Percentiles rank a stretch among this genome's conserved stretches.
Conservation (phyloP, 306 rosid species). For the Quercus glauca region DNA sequence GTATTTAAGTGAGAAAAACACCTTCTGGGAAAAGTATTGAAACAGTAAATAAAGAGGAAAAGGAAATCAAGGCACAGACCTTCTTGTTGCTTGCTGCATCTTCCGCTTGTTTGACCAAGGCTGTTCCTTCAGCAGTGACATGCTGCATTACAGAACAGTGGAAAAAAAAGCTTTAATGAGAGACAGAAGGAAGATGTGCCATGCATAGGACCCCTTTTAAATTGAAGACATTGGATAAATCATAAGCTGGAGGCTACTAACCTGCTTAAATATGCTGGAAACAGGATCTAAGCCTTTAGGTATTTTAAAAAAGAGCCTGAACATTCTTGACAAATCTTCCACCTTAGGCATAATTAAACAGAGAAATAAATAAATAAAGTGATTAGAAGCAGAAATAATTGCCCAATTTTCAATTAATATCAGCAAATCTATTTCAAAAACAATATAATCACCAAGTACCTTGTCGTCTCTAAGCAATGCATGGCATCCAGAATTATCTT, state of each 20-base stretch:
- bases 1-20: neutral
- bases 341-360: conserved; percentile 40
- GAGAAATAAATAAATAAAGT: neutral
- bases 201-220: neutral
- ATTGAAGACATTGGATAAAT: neutral
- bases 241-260: conserved; percentile 29
- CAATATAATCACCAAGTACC: conserved; percentile 37
- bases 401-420: neutral
- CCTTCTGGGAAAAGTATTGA: conserved; percentile 5
- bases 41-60: conserved; percentile 10
- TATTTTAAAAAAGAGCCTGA: conserved; percentile 95
- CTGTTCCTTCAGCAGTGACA: conserved; percentile 93
- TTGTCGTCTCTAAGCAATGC: conserved; percentile 89
- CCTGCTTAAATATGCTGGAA: conserved; percentile 87
- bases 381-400: neutral
- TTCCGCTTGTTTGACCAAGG: conserved; percentile 94
- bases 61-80: conserved; percentile 40
- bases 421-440: neutral
- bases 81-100: conserved; percentile 93
- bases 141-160: conserved; percentile 54
- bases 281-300: conserved; percentile 89
- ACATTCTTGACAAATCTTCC: conserved; percentile 92
- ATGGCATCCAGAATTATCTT: conserved; percentile 90
- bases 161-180: conserved; percentile 5
- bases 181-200: neutral